Conservation (phyloP, 768 basidiomycete species). For the Lentinula lateritia region DNA sequence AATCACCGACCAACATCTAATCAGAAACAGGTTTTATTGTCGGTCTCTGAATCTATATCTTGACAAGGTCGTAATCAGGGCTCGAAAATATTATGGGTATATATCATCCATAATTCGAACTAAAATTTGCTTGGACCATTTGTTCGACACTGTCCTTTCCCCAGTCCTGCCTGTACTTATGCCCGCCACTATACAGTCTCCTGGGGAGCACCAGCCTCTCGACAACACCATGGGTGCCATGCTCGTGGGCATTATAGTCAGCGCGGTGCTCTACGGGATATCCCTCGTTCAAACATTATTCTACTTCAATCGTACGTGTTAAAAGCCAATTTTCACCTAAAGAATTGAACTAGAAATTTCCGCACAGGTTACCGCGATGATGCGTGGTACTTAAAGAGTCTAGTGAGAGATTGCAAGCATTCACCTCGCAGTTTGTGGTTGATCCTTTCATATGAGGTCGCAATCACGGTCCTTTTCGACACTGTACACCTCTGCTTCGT, state of each 20-base stretch:
- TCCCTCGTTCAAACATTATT: slow-evolving; percentile 9
- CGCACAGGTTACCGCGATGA: slow-evolving; percentile 7
- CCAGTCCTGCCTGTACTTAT: background rate
- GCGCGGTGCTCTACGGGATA: slow-evolving; percentile 8
- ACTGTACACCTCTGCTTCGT: slow-evolving; percentile 9
- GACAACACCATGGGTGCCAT: slow-evolving; percentile 36
- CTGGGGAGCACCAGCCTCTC: background rate
- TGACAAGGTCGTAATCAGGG: background rate
- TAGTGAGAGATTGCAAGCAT: background rate
- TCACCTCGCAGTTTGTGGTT: too few relatives aligned
- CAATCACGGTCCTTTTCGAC: slow-evolving; percentile 6
- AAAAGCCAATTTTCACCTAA: too few relatives aligned
- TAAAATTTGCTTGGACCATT: background rate
- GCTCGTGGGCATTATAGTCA: slow-evolving; percentile 32
- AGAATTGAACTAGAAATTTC: background rate
- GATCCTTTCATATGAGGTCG: slow-evolving; percentile 1
- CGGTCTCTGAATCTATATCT: background rate
- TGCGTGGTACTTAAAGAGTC: slow-evolving; percentile 6
- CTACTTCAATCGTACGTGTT: slow-evolving; percentile 8
- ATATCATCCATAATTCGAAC: background rate
- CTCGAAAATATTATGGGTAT: background rate
- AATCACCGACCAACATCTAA: background rate
- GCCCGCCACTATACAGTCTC: slow-evolving; percentile 2
- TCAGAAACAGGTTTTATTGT: background rate
- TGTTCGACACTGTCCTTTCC: background rate